Base-by-base conservation (phyloP, 2,329 filamentous ascomycete species). In the Exophiala xenobiotica region DNA sequence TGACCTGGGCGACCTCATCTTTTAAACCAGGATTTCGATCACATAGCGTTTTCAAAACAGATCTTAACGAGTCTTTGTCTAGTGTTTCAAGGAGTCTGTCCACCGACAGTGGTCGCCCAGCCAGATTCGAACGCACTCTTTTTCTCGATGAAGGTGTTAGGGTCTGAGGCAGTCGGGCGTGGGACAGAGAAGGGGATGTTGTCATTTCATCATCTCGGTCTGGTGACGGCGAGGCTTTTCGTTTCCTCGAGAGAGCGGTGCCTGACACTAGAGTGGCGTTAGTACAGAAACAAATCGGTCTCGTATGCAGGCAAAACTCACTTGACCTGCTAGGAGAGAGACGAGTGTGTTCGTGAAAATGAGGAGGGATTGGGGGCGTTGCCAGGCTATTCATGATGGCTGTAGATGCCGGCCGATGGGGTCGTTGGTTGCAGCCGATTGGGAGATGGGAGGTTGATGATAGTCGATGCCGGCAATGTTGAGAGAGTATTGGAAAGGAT, bases 81-180 rank as follows among this genome's bases (percentile, higher is more conserved):
- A 99, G 82, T 0, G 93, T 97, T 73, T 99, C 92, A 57, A 99
- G 83, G n/a, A 99, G 81, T 64, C 93, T 86, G 51, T 83, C 78
- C 19, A 88, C 74, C 19, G 83, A 73, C 40, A 89, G 75, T 40
- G 85, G 82, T 53, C 83, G 76, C 33, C 85, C 85, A 18, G 78
- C 78, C 53, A 90, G 69, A 62, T 95, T 90, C 61, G 85, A 81
- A 53, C 83, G 79, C 59, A 79, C 73, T 54, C 81, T 77, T 70
- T 87, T 87, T 60, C 75, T 86, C 67, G 88, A 89, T 12, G 81
- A 79, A 58, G 86, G 75, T 47, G 81, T 75, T 22, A 95, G 81
- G 50, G 83, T 76, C 63, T 89, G 82, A 58, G 83, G 75, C 60
- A 85, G 76, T 53, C 87, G 79, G 55, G 88, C 86, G 41, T 92